phyloP scores from a whole-genome alignment of 1,139 yeast species.

The Schwanniomyces etchellsii region DNA sequence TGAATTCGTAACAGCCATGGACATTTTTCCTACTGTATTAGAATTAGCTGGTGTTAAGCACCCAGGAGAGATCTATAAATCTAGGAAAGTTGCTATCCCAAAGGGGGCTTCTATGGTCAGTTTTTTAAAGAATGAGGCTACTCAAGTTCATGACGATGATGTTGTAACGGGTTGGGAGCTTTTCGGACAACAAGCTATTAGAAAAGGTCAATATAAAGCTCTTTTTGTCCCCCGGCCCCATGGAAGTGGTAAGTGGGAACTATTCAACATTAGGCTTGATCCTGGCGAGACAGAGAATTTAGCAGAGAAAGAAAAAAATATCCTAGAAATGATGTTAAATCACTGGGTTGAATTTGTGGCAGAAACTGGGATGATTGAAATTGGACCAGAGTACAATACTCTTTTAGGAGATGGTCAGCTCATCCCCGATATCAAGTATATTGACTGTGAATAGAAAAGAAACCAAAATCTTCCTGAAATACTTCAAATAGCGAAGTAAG shows the following conservation, averaged over 20 bases:
- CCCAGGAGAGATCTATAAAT: slow-evolving; percentile 34
- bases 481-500: no score
- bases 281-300: slow-evolving; percentile 46
- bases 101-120: slow-evolving; percentile 39
- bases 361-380: slow-evolving; percentile 47
- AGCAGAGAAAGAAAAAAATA: slow-evolving; percentile 22
- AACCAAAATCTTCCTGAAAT: no score
- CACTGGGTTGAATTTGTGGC: slow-evolving; percentile 52
- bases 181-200: slow-evolving; percentile 50
- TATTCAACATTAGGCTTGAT: slow-evolving; percentile 37
- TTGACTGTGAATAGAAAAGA: no score
- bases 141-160: slow-evolving; percentile 35
- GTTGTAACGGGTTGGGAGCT: slow-evolving; percentile 54
- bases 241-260: slow-evolving; percentile 47
- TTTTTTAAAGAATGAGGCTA: slow-evolving; percentile 19
- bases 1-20: slow-evolving; percentile 53
- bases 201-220: slow-evolving; percentile 48
- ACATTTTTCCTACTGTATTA: slow-evolving; percentile 47
- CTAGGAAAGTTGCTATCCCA: slow-evolving; percentile 32
- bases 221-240: slow-evolving; percentile 43
- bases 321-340: slow-evolving; percentile 31
- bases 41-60: slow-evolving; percentile 42
- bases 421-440: no score
- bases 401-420: neutral
- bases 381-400: slow-evolving; percentile 10